Percentiles rank a stretch among this genome's conserved stretches.
phyloP scores from a whole-genome alignment of 2,329 filamentous ascomycete species.

The Alternaria sp. region DNA sequence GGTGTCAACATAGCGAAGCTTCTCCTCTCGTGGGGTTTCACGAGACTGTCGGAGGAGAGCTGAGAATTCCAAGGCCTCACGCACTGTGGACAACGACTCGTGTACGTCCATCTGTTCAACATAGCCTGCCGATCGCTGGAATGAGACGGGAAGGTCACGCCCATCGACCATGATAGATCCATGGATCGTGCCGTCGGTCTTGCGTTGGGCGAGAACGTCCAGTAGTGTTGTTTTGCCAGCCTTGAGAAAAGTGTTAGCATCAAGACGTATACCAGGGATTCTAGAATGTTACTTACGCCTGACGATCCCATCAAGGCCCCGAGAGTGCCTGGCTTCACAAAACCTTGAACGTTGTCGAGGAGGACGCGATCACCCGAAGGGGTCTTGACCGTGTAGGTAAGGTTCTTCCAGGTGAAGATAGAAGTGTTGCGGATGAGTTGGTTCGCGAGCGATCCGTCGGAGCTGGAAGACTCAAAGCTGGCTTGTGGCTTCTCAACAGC shows the following conservation, averaged over 20 bases:
- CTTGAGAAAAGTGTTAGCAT: not conserved
- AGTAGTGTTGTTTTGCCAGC: constrained; percentile 46
- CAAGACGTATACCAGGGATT: not conserved
- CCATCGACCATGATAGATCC: constrained; percentile 83
- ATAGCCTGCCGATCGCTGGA: constrained; percentile 77
- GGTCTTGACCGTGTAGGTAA: constrained; percentile 65
- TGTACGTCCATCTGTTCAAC: constrained; percentile 67
- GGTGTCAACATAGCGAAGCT: constrained; percentile 3
- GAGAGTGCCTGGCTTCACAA: constrained; percentile 62
- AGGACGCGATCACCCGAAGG: constrained; percentile 51
- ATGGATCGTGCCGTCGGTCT: constrained; percentile 82
- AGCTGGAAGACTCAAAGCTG: not conserved
- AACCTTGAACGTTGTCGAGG: constrained; percentile 62
- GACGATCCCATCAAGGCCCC: constrained; percentile 50
- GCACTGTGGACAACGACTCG: constrained; percentile 64
- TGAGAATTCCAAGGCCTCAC: constrained; percentile 68
- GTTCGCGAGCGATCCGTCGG: constrained; percentile 31
- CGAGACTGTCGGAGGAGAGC: constrained; percentile 66
- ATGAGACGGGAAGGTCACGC: constrained; percentile 74
- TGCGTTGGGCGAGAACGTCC: constrained; percentile 68
- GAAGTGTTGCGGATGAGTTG: constrained; percentile 69
- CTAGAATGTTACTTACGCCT: constrained; percentile 20
- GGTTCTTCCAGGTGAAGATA: constrained; percentile 71
- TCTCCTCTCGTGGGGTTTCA: constrained; percentile 55
- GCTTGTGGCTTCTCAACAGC: constrained; percentile 18